phyloP scores from a whole-genome alignment of 108 stramenopile species.

The Conticribra guillardii region DNA sequence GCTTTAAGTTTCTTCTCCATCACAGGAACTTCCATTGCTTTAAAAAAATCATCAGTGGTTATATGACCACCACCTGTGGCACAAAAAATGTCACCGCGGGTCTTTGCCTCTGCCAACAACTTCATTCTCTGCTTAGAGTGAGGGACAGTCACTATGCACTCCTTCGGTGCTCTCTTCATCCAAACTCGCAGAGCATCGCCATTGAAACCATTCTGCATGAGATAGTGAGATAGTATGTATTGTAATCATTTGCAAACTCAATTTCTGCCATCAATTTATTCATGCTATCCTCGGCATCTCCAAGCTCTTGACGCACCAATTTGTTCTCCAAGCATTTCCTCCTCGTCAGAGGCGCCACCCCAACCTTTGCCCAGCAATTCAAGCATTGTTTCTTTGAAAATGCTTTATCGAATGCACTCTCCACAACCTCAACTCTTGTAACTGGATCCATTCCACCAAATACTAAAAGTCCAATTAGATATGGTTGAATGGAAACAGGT shows the following conservation, averaged over 20 bases:
- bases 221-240: neutral
- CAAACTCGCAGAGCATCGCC: neutral
- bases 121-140: constrained; percentile 8
- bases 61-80: constrained; percentile 14
- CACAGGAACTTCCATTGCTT: neutral
- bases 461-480: constrained; percentile 15
- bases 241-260: too few species aligned
- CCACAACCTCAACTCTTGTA: neutral
- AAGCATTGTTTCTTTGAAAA: too few species aligned
- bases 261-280: too few species aligned
- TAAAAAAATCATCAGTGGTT: constrained; percentile 18
- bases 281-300: too few species aligned
- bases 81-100: constrained; percentile 4
- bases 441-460: constrained; percentile 26
- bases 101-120: constrained; percentile 11
- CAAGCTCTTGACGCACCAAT: too few species aligned
- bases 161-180: neutral
- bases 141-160: neutral
- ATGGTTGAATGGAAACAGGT: too few species aligned
- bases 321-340: too few species aligned
- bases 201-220: neutral
- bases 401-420: too few species aligned
- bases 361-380: constrained; percentile 15
- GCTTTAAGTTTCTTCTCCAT: too few species aligned
- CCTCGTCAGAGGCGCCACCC: constrained; percentile 10